Evolutionary conservation across 306 rosid species (phyloP), one percentile per base, ranked within the genome.

Genomic region (Abrus precatorius): DNA sequence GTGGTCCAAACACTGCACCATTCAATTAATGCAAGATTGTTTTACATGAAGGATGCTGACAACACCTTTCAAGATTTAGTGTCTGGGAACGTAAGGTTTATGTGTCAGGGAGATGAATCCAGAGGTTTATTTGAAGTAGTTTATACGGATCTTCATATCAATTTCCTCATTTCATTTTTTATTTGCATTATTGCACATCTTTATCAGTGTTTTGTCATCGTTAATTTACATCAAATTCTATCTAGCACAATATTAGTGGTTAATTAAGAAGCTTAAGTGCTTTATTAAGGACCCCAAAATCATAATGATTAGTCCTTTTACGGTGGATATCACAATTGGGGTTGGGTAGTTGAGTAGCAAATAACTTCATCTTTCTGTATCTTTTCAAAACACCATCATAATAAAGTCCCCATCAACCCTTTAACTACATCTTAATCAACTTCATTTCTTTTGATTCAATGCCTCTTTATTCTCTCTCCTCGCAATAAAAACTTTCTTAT

Each of bases 261-360:
- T 84, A 82, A 74, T 83, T 86, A 86, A 88, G 90, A 84, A 87
- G 82, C 97, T 87, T 20, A 20, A 20, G 20, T 74, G 73, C 78
- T 85, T 66, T 20, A 69, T 3, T 36, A 36, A 75, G 85, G 83
- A 66, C 83, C 89, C 82, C 88, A 83, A 83, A 82, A 70, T 65
- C 89, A 88, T 50, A 69, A 89, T 81, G 60, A 80, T 49, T 4
- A n/a, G 72, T 79, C 84, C 87, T 90, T 90, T 87, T 77, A 71
- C 78, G 12, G 83, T 84, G 75, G 82, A 83, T 76, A 66, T 86
- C 84, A 71, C 84, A 83, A 87, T 66, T 62, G 74, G 86, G 93
- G 95, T 90, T 84, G 92, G 93, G 93, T 87, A 81, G 95, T 86
- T 89, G 85, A 90, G 93, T 82, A 87, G 90, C 97, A 92, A 80